A percentile compares a stretch with the other conserved stretches of the same genome.
Conservation (phyloP, 1,139 yeast genomes). For the Scheffersomyces titani region DNA sequence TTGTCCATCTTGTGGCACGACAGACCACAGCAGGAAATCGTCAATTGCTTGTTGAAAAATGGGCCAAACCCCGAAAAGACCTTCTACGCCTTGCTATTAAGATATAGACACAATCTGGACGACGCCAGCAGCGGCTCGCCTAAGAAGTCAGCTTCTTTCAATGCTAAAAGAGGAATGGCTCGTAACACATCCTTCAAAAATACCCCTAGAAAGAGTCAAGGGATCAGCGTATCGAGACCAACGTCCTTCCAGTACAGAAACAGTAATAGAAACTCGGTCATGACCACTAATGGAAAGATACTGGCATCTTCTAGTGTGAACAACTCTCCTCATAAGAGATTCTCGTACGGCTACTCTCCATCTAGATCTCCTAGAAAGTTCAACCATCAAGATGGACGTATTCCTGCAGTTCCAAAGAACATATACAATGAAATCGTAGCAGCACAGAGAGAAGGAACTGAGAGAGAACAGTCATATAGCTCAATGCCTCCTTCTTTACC, state of each 20-base stretch:
- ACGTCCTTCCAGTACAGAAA: constrained; percentile 19
- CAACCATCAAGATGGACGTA: constrained; percentile 20
- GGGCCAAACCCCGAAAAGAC: constrained; percentile 75
- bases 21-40: constrained; percentile 57
- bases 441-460: constrained; percentile 30
- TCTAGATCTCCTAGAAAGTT: constrained; percentile 16
- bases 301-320: constrained; percentile 36
- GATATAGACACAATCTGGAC: constrained; percentile 54
- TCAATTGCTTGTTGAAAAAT: constrained; percentile 50
- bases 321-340: constrained; percentile 27
- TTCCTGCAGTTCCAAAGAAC: constrained; percentile 45
- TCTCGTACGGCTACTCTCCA: constrained; percentile 8
- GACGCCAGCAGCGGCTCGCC: constrained; percentile 20
- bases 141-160: constrained; percentile 17
- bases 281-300: constrained; percentile 13
- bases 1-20: constrained; percentile 77
- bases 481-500: constrained; percentile 45
- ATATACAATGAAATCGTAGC: constrained; percentile 48
- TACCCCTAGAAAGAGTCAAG: constrained; percentile 18
- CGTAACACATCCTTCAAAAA: constrained; percentile 12
- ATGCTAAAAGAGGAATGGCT: constrained; percentile 21
- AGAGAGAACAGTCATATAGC: constrained; percentile 16
- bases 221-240: constrained; percentile 17
- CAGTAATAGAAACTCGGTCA: constrained; percentile 22
- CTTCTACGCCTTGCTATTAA: constrained; percentile 64